Conservation (phyloP, 768 basidiomycete genomes). For the Boletus eberwhitei region DNA sequence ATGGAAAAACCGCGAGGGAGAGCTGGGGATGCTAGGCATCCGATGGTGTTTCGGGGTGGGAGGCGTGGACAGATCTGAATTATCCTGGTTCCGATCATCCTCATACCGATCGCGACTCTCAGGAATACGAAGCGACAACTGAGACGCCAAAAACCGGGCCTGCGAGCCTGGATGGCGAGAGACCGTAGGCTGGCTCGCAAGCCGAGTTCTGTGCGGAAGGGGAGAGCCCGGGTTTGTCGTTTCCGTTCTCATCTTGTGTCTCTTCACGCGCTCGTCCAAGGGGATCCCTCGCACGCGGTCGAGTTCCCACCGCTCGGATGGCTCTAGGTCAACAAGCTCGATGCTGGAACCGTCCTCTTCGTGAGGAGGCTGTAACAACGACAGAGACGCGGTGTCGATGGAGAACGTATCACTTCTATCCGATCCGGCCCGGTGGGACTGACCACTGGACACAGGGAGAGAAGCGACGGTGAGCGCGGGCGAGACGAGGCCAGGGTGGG, state of each 20-base stretch:
- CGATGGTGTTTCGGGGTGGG: slow-evolving; percentile 32
- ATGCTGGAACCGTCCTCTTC: slow-evolving; percentile 50
- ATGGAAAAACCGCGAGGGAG: slow-evolving; percentile 32
- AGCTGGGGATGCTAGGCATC: slow-evolving; percentile 30
- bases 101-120: slow-evolving; percentile 32
- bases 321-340: slow-evolving; percentile 52
- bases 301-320: slow-evolving; percentile 40
- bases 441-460: slow-evolving; percentile 15
- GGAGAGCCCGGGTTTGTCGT: slow-evolving; percentile 4
- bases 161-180: slow-evolving; percentile 27
- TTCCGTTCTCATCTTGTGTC: slow-evolving; percentile 35
- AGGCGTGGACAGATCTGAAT: slow-evolving; percentile 32
- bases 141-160: slow-evolving; percentile 33
- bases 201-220: slow-evolving; percentile 29
- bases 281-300: slow-evolving; percentile 43
- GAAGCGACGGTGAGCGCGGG: slow-evolving; percentile 24
- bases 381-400: slow-evolving; percentile 15
- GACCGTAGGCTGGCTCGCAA: slow-evolving; percentile 28
- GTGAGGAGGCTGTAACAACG: slow-evolving; percentile 16
- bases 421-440: slow-evolving; percentile 10
- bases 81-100: slow-evolving; percentile 30
- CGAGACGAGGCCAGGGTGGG: slow-evolving; percentile 25
- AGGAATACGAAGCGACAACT: slow-evolving; percentile 32
- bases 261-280: slow-evolving; percentile 39
- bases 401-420: slow-evolving; percentile 27